phyloP scores from a whole-genome alignment of 2,329 filamentous ascomycete genomes.

The Aspergillus persii region DNA sequence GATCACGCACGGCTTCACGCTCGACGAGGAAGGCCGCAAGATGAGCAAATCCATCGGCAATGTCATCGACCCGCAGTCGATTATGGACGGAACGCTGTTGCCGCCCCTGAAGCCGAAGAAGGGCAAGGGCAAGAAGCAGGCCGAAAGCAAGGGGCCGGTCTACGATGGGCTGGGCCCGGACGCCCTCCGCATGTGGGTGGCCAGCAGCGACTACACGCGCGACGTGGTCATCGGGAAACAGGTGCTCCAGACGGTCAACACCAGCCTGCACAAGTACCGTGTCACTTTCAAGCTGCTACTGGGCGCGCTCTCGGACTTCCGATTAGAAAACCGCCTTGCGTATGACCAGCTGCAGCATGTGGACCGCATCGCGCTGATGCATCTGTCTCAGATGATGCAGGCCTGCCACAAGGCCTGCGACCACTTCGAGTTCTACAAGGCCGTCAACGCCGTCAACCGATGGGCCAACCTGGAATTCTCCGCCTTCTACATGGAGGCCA shows the following conservation, averaged over 20 bases:
- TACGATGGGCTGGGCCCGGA: conserved; percentile 80
- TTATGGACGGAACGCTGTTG: conserved; percentile 79
- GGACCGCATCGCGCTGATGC: conserved; percentile 74
- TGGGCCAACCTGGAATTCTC: conserved; percentile 84
- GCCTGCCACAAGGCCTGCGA: conserved; percentile 65
- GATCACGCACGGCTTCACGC: conserved; percentile 93
- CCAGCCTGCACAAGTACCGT: conserved; percentile 78
- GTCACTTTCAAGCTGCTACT: conserved; percentile 88
- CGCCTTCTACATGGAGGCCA: conserved; percentile 87
- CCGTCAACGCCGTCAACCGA: conserved; percentile 67
- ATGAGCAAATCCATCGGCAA: conserved; percentile 99
- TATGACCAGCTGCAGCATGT: conserved; percentile 55
- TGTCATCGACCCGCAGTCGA: conserved; percentile 72
- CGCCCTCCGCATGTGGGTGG: conserved; percentile 84
- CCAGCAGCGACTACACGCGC: conserved; percentile 84
- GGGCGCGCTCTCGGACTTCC: conserved; percentile 64
- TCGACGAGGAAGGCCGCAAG: conserved; percentile 87
- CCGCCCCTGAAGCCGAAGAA: conserved; percentile 67
- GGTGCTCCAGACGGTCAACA: conserved; percentile 74
- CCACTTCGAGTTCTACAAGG: conserved; percentile 80
- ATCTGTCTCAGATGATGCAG: conserved; percentile 64
- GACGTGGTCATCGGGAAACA: conserved; percentile 80
- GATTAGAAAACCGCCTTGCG: conserved; percentile 38
- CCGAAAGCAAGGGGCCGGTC: conserved; percentile 36
- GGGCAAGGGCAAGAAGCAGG: conserved; percentile 46